Conservation (phyloP, 192 early-diverging fungal genomes). For the Allomyces arbusculus region DNA sequence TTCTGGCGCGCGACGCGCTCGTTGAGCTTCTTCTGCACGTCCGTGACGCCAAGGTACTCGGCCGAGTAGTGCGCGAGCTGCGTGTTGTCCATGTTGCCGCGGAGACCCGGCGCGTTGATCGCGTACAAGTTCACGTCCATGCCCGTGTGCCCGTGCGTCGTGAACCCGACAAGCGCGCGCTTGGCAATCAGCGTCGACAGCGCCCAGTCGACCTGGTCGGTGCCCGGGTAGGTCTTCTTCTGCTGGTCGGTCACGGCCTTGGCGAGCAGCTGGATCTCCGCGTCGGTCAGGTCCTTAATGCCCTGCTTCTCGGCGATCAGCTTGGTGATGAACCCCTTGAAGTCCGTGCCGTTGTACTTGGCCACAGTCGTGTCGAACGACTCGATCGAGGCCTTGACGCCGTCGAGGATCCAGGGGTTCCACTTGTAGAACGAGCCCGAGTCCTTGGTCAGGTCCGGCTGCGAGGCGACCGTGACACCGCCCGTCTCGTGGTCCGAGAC, state of each 20-base stretch:
- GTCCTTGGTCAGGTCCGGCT: slow-evolving; percentile 10
- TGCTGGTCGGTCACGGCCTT: slow-evolving; percentile 10
- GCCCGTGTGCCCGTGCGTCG: slow-evolving; percentile 82
- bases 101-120: slow-evolving; percentile 39
- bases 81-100: slow-evolving; percentile 75
- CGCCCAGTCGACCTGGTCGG: not conserved
- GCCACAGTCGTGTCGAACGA: not conserved
- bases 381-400: slow-evolving; percentile 12
- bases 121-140: slow-evolving; percentile 92
- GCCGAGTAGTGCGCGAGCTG: slow-evolving; percentile 4
- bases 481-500: slow-evolving; percentile 46
- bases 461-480: slow-evolving; percentile 24
- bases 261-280: slow-evolving; percentile 29
- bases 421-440: slow-evolving; percentile 21
- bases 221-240: slow-evolving; percentile 17
- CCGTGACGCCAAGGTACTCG: not conserved
- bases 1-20: not conserved
- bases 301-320: slow-evolving; percentile 49
- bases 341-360: not conserved
- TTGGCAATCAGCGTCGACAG: slow-evolving; percentile 16
- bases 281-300: slow-evolving; percentile 41
- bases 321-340: slow-evolving; percentile 8
- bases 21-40: not conserved
- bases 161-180: slow-evolving; percentile 46
- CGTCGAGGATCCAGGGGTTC: slow-evolving; percentile 14